Percentiles rank a stretch among this genome's conserved stretches.
Evolutionary conservation across 148 eudicot genomes (phyloP).

Genomic region (Rhododendron molle): DNA sequence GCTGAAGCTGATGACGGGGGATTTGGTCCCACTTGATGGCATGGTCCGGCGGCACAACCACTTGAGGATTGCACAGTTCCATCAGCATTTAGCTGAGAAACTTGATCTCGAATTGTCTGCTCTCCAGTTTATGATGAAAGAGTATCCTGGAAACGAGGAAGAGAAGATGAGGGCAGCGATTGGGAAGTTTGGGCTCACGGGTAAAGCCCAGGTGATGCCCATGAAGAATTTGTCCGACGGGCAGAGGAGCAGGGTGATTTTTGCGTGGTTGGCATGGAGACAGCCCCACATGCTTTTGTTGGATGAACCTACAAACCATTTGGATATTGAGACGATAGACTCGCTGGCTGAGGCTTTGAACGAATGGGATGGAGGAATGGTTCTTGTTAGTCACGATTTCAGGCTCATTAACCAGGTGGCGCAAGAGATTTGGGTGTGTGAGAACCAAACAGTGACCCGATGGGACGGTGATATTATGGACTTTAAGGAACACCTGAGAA

Average conservation of each 20-base stretch:
- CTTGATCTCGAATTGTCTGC: slow-evolving; percentile 81
- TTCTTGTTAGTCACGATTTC: slow-evolving; percentile 90
- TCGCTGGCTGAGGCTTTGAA: slow-evolving; percentile 89
- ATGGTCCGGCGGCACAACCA: slow-evolving; percentile 91
- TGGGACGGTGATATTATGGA: slow-evolving; percentile 93
- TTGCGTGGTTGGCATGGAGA: slow-evolving; percentile 87
- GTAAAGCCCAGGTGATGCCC: slow-evolving; percentile 89
- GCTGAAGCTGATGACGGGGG: slow-evolving; percentile 97
- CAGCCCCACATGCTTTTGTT: slow-evolving; percentile 85
- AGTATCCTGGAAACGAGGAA: slow-evolving; percentile 88
- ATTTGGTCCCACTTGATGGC: slow-evolving; percentile 73
- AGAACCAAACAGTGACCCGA: slow-evolving; percentile 70
- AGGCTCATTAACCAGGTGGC: slow-evolving; percentile 97
- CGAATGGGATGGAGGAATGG: slow-evolving; percentile 98
- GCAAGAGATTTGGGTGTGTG: slow-evolving; percentile 95
- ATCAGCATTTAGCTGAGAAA: slow-evolving; percentile 86
- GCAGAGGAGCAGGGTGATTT: slow-evolving; percentile 78
- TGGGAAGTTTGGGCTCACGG: slow-evolving; percentile 82
- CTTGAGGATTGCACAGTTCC: slow-evolving; percentile 82
- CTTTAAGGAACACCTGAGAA: slow-evolving; percentile 77
- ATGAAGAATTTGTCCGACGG: slow-evolving; percentile 90
- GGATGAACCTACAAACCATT: slow-evolving; percentile 94
- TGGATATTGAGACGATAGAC: slow-evolving; percentile 93
- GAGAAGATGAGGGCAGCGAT: slow-evolving; percentile 92
- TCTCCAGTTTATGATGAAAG: slow-evolving; percentile 65